Percentiles rank a stretch among this genome's conserved stretches.
Conservation (phyloP, 768 basidiomycete genomes). For the Boletus rex-veris region DNA sequence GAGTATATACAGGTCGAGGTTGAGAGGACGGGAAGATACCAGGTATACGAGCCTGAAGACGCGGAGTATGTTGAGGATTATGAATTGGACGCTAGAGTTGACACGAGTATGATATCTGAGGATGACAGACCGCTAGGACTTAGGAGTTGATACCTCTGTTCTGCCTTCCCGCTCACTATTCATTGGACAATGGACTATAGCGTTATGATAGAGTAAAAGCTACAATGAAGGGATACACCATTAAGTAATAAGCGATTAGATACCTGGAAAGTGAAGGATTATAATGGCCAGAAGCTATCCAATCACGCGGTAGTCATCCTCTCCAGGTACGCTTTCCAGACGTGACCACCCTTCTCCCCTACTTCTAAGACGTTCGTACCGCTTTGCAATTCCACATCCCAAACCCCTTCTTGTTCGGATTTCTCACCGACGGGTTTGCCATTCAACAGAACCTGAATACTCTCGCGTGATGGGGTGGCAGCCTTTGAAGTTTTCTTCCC, state of each 20-base stretch:
- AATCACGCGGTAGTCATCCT: constrained; percentile 32
- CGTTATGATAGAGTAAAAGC: constrained; percentile 24
- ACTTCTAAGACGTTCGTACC: constrained; percentile 68
- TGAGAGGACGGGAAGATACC: constrained; percentile 58
- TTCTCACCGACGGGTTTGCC: constrained; percentile 47
- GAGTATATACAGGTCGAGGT: constrained; percentile 53
- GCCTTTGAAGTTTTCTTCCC: constrained; percentile 48
- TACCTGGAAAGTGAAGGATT: constrained; percentile 13
- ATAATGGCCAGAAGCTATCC: constrained; percentile 2
- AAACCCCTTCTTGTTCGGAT: constrained; percentile 46
- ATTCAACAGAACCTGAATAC: constrained; percentile 63
- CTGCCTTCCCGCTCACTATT: neutral
- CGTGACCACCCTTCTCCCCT: constrained; percentile 63
- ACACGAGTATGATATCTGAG: constrained; percentile 5
- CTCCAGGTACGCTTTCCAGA: constrained; percentile 70
- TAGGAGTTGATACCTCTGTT: constrained; percentile 8
- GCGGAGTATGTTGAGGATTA: constrained; percentile 43
- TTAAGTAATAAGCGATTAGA: constrained; percentile 33
- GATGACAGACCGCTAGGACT: constrained; percentile 23
- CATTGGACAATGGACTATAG: constrained; percentile 11
- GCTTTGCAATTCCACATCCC: constrained; percentile 57
- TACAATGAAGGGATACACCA: constrained; percentile 27
- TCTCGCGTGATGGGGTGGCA: constrained; percentile 36
- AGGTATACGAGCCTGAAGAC: constrained; percentile 62
- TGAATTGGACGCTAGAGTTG: constrained; percentile 15